Base-by-base conservation (phyloP, 2,329 filamentous ascomycete species). In the Phoma herbarum region DNA sequence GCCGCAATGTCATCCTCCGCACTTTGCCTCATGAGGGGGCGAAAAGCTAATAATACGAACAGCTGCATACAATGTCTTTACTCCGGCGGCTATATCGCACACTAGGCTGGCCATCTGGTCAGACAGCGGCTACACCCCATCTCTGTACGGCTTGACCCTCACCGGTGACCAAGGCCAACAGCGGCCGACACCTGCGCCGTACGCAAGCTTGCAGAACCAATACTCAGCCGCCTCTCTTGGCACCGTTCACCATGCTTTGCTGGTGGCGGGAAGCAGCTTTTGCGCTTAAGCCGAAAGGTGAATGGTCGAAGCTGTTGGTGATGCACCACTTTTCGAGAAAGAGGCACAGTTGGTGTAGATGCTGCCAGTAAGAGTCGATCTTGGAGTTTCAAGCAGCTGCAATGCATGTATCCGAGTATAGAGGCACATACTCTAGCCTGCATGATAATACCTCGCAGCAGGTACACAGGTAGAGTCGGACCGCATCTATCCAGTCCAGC, bases 141-240 rank as follows among this genome's bases (percentile, higher is more conserved):
- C 59, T 60, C 64, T 70, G 68, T 67, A 70, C 61, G 69, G 67
- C 63, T 66, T 52, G 57, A 54, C 44, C 60, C 63, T 63, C 49
- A 57, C 59, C 56, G 63, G 65, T 57, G 58, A 57, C 31, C 59
- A 64, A 65, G 63, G 41, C 60, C 62, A 63, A 62, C 61, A 64
- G 57, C 59, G 57, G 54, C 65, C 65, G 62, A 71, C 23, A 57
- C 57, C 58, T 47, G 58, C 63, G 65, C 65, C 68, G 63, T 59
- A 69, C 54, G 58, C 56, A 64, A 43, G 44, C 61, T 46, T 64
- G 60, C 58, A 67, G 56, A 57, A 64, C 47, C 41, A 60, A 43
- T 60, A 57, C 67, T 72, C 65, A 71, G 70, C 65, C 69, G 65
- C 68, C 44, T 70, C 47, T 66, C 67, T 69, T 71, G 68, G 70